Evolutionary conservation across 805 yeast species (phyloP).

Genomic region (Jamesozyma spencerorum): DNA sequence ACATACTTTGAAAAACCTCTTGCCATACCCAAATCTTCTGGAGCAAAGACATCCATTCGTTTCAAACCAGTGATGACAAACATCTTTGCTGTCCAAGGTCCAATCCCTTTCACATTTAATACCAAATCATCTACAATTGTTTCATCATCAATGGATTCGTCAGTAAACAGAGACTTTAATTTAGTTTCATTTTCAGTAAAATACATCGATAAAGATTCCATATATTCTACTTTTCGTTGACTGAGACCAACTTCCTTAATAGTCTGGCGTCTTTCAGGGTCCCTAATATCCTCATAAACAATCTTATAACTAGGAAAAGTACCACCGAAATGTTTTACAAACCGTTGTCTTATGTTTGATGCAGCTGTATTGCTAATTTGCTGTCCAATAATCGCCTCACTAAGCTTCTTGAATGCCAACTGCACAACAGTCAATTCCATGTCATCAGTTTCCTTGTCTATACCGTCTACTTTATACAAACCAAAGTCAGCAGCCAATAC

Average conservation of each 20-base stretch:
- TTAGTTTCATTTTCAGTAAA: constrained; percentile 35
- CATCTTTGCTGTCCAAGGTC: constrained; percentile 87
- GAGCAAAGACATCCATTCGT: constrained; percentile 61
- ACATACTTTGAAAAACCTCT: constrained; percentile 67
- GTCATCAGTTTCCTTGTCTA: neutral
- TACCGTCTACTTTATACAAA: constrained; percentile 1
- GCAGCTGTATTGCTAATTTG: constrained; percentile 83
- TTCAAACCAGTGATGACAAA: constrained; percentile 63
- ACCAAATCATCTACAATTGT: constrained; percentile 42
- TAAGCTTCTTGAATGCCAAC: constrained; percentile 35
- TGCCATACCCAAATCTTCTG: constrained; percentile 76
- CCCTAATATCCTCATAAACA: constrained; percentile 30
- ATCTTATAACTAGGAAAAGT: constrained; percentile 45
- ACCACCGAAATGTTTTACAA: constrained; percentile 32
- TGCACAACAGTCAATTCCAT: constrained; percentile 11
- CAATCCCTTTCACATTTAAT: constrained; percentile 54
- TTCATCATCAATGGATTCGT: constrained; percentile 31
- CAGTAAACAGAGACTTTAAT: constrained; percentile 31
- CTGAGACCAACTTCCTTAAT: constrained; percentile 64
- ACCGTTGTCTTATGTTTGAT: constrained; percentile 43
- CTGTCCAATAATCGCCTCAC: constrained; percentile 52
- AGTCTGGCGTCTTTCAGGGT: constrained; percentile 31
- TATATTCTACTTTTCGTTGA: constrained; percentile 54
- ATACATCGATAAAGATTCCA: constrained; percentile 44
- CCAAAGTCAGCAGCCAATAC: constrained; percentile 10